Base-by-base conservation (phyloP, 805 yeast species). In the Blastobotrys chiropterorum region DNA sequence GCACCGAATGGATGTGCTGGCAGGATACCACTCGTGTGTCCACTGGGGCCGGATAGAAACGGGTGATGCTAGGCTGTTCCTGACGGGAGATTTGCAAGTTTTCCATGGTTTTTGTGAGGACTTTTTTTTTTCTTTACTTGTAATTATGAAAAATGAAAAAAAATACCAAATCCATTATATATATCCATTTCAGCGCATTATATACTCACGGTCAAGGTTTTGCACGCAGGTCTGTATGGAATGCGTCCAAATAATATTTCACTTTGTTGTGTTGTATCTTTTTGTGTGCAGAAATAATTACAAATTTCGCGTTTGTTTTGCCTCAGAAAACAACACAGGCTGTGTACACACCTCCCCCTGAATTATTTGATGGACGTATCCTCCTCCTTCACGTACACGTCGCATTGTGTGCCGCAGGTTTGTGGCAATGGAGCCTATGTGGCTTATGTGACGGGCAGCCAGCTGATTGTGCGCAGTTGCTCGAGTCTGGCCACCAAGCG, bases 401-500 rank as follows among this genome's bases (percentile, higher is more conserved):
- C 47, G 26, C 31, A 38, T 17, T 43, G 56, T 31, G 40, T 55
- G 31, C 59, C 59, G 4, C 48, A 46, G 44, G 44, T 54, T 16
- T 53, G 57, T 19, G 45, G 50, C 13, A 43, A 49, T 11, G 60
- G 60, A 8, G 42, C 31, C 16, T 57, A 54, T 45, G 38, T 57
- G 2, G 62, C 59, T 2, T 56, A 59, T 44, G 48, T 57, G 5
- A 26, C 52, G 7, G 62, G 57, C 14, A 20, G 49, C 6, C 19
- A 53, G 21, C 53, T 59, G 41, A 56, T 59, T n/a, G 40, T 59
- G 17, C 51, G 60, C 15, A 48, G 45, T 38, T 20, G 49, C 2
- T 7, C 31, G 11, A 54, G 56, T 2, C 48, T 59, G 30, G 59
- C 58, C 13, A 30, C 56, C 30, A 58, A 56, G 44, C 22, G 49